phyloP scores from a whole-genome alignment of 305 asterid species.

The Fraxinus angustifolia region DNA sequence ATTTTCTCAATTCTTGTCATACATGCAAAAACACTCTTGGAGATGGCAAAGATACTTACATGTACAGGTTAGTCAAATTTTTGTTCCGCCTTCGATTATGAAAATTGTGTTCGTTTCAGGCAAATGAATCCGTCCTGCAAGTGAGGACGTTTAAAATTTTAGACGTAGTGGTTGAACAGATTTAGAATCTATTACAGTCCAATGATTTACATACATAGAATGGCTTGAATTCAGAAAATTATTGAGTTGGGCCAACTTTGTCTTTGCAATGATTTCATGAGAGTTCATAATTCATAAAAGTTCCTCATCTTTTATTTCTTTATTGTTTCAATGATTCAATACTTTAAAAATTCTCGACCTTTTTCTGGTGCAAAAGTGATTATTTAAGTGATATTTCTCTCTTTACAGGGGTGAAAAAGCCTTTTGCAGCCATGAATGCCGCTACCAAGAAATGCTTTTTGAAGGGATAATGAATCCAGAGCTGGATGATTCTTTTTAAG shows the following conservation, averaged over 20 bases:
- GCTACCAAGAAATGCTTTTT: constrained; percentile 49
- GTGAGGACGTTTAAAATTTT: neutral
- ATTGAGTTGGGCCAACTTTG: neutral
- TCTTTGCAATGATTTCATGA: neutral
- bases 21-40: constrained; percentile 47
- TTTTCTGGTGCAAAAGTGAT: neutral
- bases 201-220: neutral
- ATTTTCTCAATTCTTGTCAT: constrained; percentile 48
- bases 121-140: neutral
- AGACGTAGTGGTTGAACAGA: neutral
- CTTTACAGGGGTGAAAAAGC: constrained; percentile 60
- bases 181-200: neutral
- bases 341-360: neutral
- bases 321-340: neutral
- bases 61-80: constrained; percentile 54
- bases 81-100: neutral
- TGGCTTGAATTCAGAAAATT: neutral
- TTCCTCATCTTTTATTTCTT: neutral
- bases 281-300: neutral
- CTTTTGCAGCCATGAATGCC: constrained; percentile 73
- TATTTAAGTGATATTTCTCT: neutral
- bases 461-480: constrained; percentile 36
- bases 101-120: neutral
- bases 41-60: constrained; percentile 40
- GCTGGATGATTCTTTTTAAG: constrained; percentile 24